These are phyloP conservation scores for Eragrostis nindensis DNA, from an alignment of 176 grass and related monocot species.

Conservation along the genomic window DNA sequence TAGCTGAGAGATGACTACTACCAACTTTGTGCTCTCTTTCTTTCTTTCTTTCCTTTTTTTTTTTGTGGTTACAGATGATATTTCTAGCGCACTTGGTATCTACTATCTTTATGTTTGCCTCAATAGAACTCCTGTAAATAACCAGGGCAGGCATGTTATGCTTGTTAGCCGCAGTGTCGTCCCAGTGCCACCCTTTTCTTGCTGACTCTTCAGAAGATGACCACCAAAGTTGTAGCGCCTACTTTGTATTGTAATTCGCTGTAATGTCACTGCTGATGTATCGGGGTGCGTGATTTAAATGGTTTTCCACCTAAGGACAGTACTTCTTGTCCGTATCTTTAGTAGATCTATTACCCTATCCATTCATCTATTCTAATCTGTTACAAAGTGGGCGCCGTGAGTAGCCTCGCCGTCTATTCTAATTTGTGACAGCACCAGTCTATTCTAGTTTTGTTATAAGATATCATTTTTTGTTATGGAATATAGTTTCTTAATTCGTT, in stretches of 20 bases:
- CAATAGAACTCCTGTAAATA: constrained; percentile 10
- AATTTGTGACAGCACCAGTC: neutral
- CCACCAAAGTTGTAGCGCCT: neutral
- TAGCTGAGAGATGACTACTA: no score
- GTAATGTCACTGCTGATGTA: constrained; percentile 44
- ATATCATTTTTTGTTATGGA: neutral
- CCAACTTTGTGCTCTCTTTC: no score
- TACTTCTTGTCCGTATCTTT: constrained; percentile 32
- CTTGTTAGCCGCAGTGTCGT: constrained; percentile 13
- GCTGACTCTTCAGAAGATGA: constrained; percentile 4
- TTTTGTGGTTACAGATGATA: no score
- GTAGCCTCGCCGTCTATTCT: neutral
- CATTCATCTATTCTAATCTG: constrained; percentile 23
- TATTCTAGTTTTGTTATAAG: neutral
- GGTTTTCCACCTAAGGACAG: constrained; percentile 7
- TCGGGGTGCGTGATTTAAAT: constrained; percentile 23
- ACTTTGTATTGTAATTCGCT: neutral
- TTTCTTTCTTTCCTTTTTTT: no score
- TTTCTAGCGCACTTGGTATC: no score
- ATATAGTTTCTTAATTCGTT: neutral
- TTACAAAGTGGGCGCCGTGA: constrained; percentile 1
- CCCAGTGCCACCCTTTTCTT: no score
- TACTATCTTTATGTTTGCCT: neutral
- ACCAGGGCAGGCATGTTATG: neutral
- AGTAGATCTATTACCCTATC: constrained; percentile 19